Evolutionary conservation across 2,329 filamentous ascomycete species (phyloP).

Genomic region (Colletotrichum spinosum): DNA sequence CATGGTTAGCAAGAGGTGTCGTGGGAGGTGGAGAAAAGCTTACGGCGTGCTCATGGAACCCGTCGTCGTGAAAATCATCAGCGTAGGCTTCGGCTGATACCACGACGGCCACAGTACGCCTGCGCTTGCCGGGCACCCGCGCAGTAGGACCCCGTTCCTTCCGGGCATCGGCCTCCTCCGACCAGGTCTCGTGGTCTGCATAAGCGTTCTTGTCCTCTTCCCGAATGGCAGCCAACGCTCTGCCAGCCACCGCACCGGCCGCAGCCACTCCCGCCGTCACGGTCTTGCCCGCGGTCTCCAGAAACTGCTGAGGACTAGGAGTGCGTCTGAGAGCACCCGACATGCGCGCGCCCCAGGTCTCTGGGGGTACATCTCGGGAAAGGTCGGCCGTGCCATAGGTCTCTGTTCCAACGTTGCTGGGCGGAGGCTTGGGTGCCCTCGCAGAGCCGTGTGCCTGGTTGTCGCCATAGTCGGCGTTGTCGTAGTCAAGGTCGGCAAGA

Average conservation of each 20-base stretch:
- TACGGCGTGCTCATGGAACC: constrained; percentile 84
- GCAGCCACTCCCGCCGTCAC: constrained; percentile 86
- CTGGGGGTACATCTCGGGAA: constrained; percentile 47
- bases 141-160: constrained; percentile 55
- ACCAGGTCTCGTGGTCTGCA: constrained; percentile 91
- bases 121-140: constrained; percentile 58
- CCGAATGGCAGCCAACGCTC: constrained; percentile 83
- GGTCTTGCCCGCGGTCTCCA: constrained; percentile 84
- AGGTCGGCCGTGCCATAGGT: constrained; percentile 55
- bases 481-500: constrained; percentile 61
- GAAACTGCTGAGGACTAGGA: constrained; percentile 88
- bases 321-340: constrained; percentile 84
- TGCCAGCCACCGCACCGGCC: constrained; percentile 84
- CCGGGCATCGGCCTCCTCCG: constrained; percentile 84
- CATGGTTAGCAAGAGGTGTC: constrained; percentile 26
- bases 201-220: constrained; percentile 86
- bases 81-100: constrained; percentile 80
- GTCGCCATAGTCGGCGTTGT: constrained; percentile 63
- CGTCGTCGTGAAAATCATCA: constrained; percentile 68
- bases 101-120: constrained; percentile 88
- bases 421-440: constrained; percentile 49
- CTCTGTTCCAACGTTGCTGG: constrained; percentile 54
- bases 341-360: constrained; percentile 80
- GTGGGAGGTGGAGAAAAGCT: constrained; percentile 48
- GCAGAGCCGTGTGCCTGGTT: constrained; percentile 61